A percentile compares a stretch with the other conserved stretches of the same genome.
phyloP scores from a whole-genome alignment of 495 filamentous ascomycete genomes.

The Lasiosphaeria miniovina region DNA sequence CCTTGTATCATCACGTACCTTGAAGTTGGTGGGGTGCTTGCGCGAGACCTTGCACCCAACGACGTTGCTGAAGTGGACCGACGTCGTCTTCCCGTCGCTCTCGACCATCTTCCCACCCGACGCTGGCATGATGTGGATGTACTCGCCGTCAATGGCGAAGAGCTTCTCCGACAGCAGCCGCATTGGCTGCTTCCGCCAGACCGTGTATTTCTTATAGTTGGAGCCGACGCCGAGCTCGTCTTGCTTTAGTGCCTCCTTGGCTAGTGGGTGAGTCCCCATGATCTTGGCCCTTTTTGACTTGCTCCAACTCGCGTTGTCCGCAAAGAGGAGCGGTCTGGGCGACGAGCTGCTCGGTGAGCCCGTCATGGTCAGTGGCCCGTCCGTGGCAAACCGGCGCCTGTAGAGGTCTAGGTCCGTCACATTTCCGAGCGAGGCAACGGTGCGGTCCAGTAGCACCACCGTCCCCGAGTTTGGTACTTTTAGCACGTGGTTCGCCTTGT shows the following conservation, averaged over 20 bases:
- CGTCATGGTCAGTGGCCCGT: constrained; percentile 69
- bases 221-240: constrained; percentile 62
- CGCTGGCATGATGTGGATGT: constrained; percentile 87
- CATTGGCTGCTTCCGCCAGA: constrained; percentile 92
- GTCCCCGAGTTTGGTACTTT: constrained; percentile 83
- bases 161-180: constrained; percentile 81
- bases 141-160: constrained; percentile 89
- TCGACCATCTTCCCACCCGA: constrained; percentile 56
- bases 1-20: constrained; percentile 45
- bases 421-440: constrained; percentile 82
- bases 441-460: constrained; percentile 77
- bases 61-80: constrained; percentile 88
- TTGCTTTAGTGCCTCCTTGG: constrained; percentile 63
- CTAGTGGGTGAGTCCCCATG: constrained; percentile 69
- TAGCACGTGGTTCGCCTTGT: constrained; percentile 84
- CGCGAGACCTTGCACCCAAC: constrained; percentile 90
- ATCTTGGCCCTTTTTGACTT: constrained; percentile 66
- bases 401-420: constrained; percentile 82
- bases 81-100: constrained; percentile 75
- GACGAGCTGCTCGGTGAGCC: constrained; percentile 78
- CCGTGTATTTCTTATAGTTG: constrained; percentile 81
- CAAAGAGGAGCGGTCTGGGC: constrained; percentile 70
- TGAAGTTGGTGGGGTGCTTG: constrained; percentile 88
- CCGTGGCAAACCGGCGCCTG: constrained; percentile 78
- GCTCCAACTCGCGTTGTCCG: constrained; percentile 53